These are phyloP conservation scores for Mycena chlorophos DNA, from an alignment of 768 basidiomycete species.

Conservation along the genomic window DNA sequence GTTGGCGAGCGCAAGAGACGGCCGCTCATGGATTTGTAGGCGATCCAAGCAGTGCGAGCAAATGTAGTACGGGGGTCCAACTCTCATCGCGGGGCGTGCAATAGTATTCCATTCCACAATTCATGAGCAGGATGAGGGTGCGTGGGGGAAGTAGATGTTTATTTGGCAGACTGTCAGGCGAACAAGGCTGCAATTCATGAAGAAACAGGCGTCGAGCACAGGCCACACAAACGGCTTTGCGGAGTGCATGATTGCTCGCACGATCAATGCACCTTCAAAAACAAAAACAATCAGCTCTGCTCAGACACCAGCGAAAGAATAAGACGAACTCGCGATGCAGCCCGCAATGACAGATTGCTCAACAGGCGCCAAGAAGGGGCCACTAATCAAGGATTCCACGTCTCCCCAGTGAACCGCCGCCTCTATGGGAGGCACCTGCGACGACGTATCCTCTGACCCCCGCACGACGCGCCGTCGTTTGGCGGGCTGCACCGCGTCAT, in stretches of 20 bases:
- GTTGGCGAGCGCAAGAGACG: slow-evolving; percentile 34
- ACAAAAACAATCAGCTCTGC: too few relatives aligned
- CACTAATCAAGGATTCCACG: too few relatives aligned
- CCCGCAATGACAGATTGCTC: too few relatives aligned
- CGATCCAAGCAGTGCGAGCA: slow-evolving; percentile 14
- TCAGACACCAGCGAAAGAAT: too few relatives aligned
- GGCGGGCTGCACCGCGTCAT: too few relatives aligned
- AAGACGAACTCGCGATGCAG: too few relatives aligned
- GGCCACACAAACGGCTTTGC: neutral
- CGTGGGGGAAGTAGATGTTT: neutral
- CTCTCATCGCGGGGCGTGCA: neutral
- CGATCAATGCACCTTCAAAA: neutral
- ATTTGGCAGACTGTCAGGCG: neutral
- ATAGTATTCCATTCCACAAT: neutral
- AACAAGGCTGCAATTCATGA: neutral
- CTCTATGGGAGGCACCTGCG: too few relatives aligned
- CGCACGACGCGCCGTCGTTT: too few relatives aligned
- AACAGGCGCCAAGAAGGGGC: too few relatives aligned
- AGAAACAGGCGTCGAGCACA: neutral
- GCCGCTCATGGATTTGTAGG: slow-evolving; percentile 9
- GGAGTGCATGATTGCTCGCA: neutral
- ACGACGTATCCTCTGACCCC: too few relatives aligned
- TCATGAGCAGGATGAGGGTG: neutral
- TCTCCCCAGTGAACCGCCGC: too few relatives aligned
- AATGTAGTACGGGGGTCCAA: neutral